Evolutionary conservation across 208 protist genomes (phyloP).

Genomic region (Leishmania aethiopica): DNA sequence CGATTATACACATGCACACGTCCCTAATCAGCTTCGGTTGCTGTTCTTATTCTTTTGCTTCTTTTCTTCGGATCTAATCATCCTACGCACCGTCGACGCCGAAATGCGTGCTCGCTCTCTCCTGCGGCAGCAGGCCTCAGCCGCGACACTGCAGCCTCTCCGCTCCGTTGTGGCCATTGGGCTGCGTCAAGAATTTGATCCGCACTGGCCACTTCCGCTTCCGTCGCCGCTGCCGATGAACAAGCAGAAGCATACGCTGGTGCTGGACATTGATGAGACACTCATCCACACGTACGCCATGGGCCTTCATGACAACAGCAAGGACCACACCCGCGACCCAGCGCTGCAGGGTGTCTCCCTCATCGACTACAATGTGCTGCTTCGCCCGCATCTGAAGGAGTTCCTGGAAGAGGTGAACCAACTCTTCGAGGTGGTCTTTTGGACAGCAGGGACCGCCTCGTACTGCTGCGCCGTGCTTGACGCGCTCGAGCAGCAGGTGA

Average conservation of each 20-base stretch:
- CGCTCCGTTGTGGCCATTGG: slow-evolving; percentile 55
- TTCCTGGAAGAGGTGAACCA: slow-evolving; percentile 78
- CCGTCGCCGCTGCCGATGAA: slow-evolving; percentile 46
- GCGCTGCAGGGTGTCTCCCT: slow-evolving; percentile 22
- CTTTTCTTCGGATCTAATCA: neutral
- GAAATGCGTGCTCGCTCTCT: slow-evolving; percentile 17
- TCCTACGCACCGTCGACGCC: neutral
- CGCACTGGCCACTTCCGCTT: slow-evolving; percentile 77
- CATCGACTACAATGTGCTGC: slow-evolving; percentile 50
- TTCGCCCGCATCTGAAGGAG: slow-evolving; percentile 72
- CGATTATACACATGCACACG: neutral
- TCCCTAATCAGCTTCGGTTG: neutral
- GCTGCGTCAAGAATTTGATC: slow-evolving; percentile 49
- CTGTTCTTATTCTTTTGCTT: neutral
- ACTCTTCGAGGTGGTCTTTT: slow-evolving; percentile 89
- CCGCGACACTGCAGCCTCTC: slow-evolving; percentile 26
- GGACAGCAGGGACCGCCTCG: slow-evolving; percentile 84
- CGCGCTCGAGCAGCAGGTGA: slow-evolving; percentile 77
- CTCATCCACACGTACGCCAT: slow-evolving; percentile 78
- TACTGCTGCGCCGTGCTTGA: slow-evolving; percentile 83
- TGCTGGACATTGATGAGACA: slow-evolving; percentile 91
- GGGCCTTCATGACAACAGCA: slow-evolving; percentile 28
- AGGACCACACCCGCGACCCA: slow-evolving; percentile 20
- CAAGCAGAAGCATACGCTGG: slow-evolving; percentile 67
- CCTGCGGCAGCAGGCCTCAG: slow-evolving; percentile 22